Percentiles rank a stretch among this genome's conserved stretches.
phyloP scores from a whole-genome alignment of 768 basidiomycete species.

The Austroboletus eburneus region DNA sequence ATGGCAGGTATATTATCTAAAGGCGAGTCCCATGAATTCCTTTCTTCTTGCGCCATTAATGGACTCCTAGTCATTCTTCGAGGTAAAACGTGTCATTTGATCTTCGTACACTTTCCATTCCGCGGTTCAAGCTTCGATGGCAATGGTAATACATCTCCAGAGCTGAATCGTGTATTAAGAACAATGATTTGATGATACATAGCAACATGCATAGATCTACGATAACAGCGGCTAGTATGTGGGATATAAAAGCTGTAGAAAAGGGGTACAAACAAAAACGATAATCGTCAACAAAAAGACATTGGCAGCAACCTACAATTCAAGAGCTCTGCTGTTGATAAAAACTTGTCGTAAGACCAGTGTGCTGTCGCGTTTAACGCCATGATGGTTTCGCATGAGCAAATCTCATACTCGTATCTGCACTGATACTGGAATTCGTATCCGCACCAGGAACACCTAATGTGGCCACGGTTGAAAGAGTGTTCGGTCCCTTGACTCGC shows the following conservation, averaged over 20 bases:
- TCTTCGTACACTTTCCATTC: conserved; percentile 3
- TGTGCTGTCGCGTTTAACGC: conserved; percentile 38
- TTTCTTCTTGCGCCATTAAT: conserved; percentile 1
- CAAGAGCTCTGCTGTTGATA: conserved; percentile 12
- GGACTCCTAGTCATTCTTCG: conserved; percentile 69
- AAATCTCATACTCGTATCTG: conserved; percentile 48
- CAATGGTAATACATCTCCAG: neutral
- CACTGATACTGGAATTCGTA: conserved; percentile 37
- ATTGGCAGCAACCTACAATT: conserved; percentile 22
- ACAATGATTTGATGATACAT: conserved; percentile 18
- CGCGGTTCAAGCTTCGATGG: neutral
- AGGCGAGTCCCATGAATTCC: conserved; percentile 43
- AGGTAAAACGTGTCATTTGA: conserved; percentile 86
- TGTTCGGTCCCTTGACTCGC: conserved; percentile 30
- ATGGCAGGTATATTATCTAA: conserved; percentile 98
- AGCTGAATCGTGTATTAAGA: conserved; percentile 13
- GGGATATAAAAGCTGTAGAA: conserved; percentile 1
- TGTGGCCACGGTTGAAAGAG: conserved; percentile 26
- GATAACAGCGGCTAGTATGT: conserved; percentile 25
- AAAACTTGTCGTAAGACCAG: conserved; percentile 7
- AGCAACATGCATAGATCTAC: conserved; percentile 25
- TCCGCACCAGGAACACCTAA: conserved; percentile 36
- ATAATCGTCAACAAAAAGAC: conserved; percentile 8
- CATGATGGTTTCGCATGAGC: conserved; percentile 47
- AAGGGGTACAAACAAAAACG: conserved; percentile 19